Percentiles rank a stretch among this genome's conserved stretches.
These are phyloP conservation scores for Blastobotrys robertii DNA, from an alignment of 805 yeast genomes.

Conservation along the genomic window DNA sequence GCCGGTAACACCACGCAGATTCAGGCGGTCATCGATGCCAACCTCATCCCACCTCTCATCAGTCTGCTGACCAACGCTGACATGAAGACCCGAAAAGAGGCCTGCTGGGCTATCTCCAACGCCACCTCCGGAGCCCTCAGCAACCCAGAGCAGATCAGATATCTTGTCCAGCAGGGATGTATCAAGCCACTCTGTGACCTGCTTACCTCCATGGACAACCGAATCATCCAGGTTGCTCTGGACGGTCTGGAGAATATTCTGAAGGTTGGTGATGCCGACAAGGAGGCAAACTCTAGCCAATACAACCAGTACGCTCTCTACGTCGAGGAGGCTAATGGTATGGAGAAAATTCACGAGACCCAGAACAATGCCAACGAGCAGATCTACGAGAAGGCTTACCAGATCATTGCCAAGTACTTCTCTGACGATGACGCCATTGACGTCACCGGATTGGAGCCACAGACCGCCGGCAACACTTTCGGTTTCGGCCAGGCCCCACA, in stretches of 20 bases:
- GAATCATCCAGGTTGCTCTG: conserved; percentile 86
- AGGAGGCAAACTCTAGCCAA: conserved; percentile 57
- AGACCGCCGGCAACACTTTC: conserved; percentile 76
- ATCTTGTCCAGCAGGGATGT: conserved; percentile 89
- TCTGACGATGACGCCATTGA: conserved; percentile 64
- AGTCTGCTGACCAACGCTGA: conserved; percentile 73
- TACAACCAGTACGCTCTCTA: conserved; percentile 81
- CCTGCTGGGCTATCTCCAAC: conserved; percentile 98
- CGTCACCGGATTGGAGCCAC: conserved; percentile 50
- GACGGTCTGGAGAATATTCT: conserved; percentile 92
- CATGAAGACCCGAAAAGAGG: conserved; percentile 94
- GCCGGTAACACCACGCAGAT: conserved; percentile 95
- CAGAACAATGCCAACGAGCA: conserved; percentile 88
- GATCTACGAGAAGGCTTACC: conserved; percentile 84
- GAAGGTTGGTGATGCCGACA: conserved; percentile 89
- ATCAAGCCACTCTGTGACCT: conserved; percentile 95
- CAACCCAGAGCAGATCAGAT: conserved; percentile 88
- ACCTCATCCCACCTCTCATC: conserved; percentile 84
- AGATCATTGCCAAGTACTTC: conserved; percentile 85
- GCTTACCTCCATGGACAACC: conserved; percentile 76
- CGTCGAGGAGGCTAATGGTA: conserved; percentile 97
- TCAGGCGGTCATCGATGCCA: conserved; percentile 92
- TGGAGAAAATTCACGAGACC: conserved; percentile 89
- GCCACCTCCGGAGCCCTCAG: conserved; percentile 93
- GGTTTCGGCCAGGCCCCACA: conserved; percentile 65